A percentile compares a stretch with the other conserved stretches of the same genome.
Evolutionary conservation across 768 basidiomycete species (phyloP).

Genomic region (Pseudohyphozyma bogoriensis): DNA sequence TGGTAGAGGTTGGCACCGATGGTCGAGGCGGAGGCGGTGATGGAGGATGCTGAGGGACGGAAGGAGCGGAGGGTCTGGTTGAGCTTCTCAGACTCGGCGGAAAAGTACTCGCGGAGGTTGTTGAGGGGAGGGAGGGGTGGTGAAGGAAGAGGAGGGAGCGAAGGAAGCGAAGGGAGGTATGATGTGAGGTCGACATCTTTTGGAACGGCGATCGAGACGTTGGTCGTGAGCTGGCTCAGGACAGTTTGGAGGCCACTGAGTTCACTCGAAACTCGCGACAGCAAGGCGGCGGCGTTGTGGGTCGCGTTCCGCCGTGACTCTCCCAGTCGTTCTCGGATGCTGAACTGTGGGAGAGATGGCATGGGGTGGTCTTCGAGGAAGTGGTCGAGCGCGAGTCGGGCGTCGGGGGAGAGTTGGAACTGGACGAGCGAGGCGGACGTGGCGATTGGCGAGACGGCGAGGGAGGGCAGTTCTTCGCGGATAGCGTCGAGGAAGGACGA

Average conservation of each 20-base stretch:
- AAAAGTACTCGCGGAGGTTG: slow-evolving; percentile 18
- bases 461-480: slow-evolving; percentile 18
- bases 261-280: slow-evolving; percentile 9
- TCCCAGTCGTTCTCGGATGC: neutral
- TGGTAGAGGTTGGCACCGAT: neutral
- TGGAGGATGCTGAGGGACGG: no score
- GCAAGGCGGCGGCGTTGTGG: slow-evolving; percentile 4
- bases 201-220: neutral
- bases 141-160: slow-evolving; percentile 2
- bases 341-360: slow-evolving; percentile 9
- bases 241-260: slow-evolving; percentile 1
- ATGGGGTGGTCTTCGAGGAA: slow-evolving; percentile 25
- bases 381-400: slow-evolving; percentile 16
- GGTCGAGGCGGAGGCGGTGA: neutral
- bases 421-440: slow-evolving; percentile 1
- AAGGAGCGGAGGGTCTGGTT: slow-evolving; percentile 1
- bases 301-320: neutral
- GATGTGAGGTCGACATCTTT: no score
- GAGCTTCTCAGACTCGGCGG: slow-evolving; percentile 14
- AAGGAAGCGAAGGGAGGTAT: slow-evolving; percentile 15
- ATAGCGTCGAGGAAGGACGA: slow-evolving; percentile 20
- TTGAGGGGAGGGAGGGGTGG: slow-evolving; percentile 2
- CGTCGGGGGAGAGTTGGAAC: slow-evolving; percentile 20
- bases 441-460: neutral
- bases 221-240: slow-evolving; percentile 1